Evolutionary conservation across 2,329 filamentous ascomycete species (phyloP).

Genomic region (Dryadomyces sulphureus): DNA sequence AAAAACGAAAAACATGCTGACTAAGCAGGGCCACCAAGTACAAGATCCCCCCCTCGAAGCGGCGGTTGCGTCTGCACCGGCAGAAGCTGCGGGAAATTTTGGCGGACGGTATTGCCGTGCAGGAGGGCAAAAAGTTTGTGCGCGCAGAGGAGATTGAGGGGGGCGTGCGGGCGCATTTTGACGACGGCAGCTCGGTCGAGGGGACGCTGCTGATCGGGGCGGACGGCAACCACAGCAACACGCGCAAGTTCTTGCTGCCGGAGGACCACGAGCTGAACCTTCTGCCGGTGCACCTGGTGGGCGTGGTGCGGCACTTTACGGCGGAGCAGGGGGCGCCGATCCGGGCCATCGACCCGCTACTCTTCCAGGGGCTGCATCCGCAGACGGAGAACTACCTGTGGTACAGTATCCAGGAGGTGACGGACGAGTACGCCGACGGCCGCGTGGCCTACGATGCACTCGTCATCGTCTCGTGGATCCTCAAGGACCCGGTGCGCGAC

Average conservation of each 20-base stretch:
- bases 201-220: conserved; percentile 24
- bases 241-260: conserved; percentile 19
- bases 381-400: conserved; percentile 33
- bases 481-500: not conserved
- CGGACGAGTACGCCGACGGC: not conserved
- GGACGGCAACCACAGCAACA: conserved; percentile 23
- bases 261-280: conserved; percentile 12
- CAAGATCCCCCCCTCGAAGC: conserved; percentile 5
- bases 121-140: conserved; percentile 19
- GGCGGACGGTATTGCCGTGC: conserved; percentile 16
- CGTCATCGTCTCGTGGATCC: not conserved
- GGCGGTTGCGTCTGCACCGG: conserved; percentile 20
- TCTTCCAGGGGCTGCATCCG: conserved; percentile 39
- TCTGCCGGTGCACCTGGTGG: not conserved
- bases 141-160: conserved; percentile 14
- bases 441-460: not conserved
- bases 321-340: not conserved
- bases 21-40: not conserved
- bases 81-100: conserved; percentile 20
- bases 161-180: conserved; percentile 15
- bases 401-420: conserved; percentile 22
- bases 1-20: not conserved
- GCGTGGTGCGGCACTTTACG: not conserved
- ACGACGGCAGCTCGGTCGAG: conserved; percentile 17
- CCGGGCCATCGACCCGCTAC: conserved; percentile 30